A percentile compares a stretch with the other conserved stretches of the same genome.
Evolutionary conservation across 257 asterid species (phyloP).

Genomic region (Parsonsia alboflavescens): DNA sequence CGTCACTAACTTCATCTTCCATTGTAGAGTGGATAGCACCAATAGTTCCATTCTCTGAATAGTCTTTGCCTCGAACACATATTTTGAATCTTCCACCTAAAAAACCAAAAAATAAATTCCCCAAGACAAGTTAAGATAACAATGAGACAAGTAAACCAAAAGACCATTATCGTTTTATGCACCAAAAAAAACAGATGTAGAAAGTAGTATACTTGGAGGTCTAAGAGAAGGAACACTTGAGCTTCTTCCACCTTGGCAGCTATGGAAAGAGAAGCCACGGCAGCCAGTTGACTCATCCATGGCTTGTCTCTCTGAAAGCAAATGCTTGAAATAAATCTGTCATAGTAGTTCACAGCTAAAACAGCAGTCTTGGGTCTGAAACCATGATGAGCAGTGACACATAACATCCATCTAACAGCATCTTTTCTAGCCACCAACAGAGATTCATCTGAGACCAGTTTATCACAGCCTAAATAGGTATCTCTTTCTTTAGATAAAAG

Average conservation of each 20-base stretch:
- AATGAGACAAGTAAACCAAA: background rate
- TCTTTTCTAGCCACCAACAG: constrained; percentile 45
- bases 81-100: constrained; percentile 64
- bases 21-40: constrained; percentile 64
- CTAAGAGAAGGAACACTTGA: constrained; percentile 75
- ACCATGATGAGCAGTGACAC: constrained; percentile 54
- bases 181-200: background rate
- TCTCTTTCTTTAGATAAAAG: constrained; percentile 59
- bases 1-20: constrained; percentile 88
- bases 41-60: constrained; percentile 85
- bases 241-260: constrained; percentile 97
- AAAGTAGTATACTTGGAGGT: constrained; percentile 64
- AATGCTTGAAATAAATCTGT: constrained; percentile 53
- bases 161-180: background rate
- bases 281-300: constrained; percentile 89
- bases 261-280: constrained; percentile 89
- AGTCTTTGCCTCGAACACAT: constrained; percentile 77
- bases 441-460: constrained; percentile 35
- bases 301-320: constrained; percentile 83
- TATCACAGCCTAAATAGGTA: constrained; percentile 22
- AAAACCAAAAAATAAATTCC: constrained; percentile 10
- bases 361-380: constrained; percentile 57
- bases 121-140: constrained; percentile 8
- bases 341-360: constrained; percentile 62
- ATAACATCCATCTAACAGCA: constrained; percentile 68